Conservation (phyloP, 1,284 basidiomycete species). For the Ustilago trichophora region DNA sequence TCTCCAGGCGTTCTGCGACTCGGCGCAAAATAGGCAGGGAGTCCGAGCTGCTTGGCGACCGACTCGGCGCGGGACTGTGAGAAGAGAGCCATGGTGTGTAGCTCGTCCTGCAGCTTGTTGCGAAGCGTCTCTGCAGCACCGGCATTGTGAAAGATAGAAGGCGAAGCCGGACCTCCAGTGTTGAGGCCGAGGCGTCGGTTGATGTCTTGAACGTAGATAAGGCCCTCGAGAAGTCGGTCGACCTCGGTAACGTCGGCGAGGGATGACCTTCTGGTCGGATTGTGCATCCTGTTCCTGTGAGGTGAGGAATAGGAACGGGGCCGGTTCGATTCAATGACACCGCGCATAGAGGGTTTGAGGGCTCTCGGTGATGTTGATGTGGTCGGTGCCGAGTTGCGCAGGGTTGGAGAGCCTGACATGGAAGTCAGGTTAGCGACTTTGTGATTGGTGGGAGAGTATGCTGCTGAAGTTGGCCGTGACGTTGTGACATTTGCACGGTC, state of each 20-base stretch:
- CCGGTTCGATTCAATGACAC: conserved; percentile 12
- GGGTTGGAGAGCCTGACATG: not conserved
- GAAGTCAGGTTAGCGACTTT: not conserved
- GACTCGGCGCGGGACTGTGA: conserved; percentile 31
- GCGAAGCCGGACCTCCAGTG: conserved; percentile 13
- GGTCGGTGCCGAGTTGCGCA: not conserved
- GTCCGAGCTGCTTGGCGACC: conserved; percentile 20
- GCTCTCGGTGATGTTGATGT: not conserved
- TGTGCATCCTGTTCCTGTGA: conserved; percentile 9
- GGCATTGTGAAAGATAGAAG: conserved; percentile 18
- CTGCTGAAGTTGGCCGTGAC: not conserved
- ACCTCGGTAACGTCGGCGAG: conserved; percentile 24
- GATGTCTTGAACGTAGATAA: conserved; percentile 38
- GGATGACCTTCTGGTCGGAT: conserved; percentile 9
- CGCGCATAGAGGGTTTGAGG: not conserved
- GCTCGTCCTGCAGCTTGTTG: conserved; percentile 26
- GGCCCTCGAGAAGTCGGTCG: conserved; percentile 27
- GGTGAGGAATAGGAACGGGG: conserved; percentile 31
- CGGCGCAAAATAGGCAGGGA: conserved; percentile 1
- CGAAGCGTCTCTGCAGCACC: conserved; percentile 12
- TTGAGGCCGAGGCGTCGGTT: conserved; percentile 34
- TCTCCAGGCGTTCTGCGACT: not conserved
- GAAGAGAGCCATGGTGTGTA: conserved; percentile 28
- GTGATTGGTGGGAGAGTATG: not conserved
- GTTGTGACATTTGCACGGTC: conserved; percentile 3